Base-by-base conservation (phyloP, 306 rosid genomes). In the Biancaea sappan region DNA sequence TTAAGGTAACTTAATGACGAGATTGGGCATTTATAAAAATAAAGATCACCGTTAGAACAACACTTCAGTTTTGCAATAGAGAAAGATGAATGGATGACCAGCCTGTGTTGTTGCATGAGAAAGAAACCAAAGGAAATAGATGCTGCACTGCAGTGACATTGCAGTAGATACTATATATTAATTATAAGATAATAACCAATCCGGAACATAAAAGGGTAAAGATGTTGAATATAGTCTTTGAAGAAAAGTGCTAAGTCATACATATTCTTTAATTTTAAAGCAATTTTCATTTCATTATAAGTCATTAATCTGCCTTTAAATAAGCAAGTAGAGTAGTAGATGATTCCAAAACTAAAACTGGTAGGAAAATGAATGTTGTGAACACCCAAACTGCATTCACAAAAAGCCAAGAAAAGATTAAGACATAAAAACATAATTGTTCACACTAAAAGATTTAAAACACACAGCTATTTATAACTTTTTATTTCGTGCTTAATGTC, bases 401-500 rank as follows among this genome's bases (percentile, higher is more conserved):
- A 62, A 56, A 74, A 58, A 58, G 35, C 65, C 57, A 46, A 14
- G 34, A 44, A 77, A 53, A 61, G 59, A 62, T n/a, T 34, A 66
- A 29, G 28, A 65, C 32, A 69, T 13, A 58, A 47, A 47, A 53
- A 44, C 35, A n/a, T 31, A 63, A 75, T 14, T 48, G 41, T 72
- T 66, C 24, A 26, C 11, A 47, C 57, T 60, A 21, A 40, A 54
- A 46, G 43, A 50, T 14, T 24, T 38, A 68, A 37, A 75, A 47
- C 15, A 46, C 21, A 44, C 12, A 52, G 44, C 19, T 40, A n/a
- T n/a, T n/a, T n/a, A 50, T 60, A 34, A 59, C 16, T 31, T 51
- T 62, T 43, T 26, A 66, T 52, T 77, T 37, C 66, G 47, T 37
- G 53, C 32, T 73, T 56, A 71, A 43, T 28, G 66, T 79, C 57